Evolutionary conservation across 2,329 filamentous ascomycete species (phyloP), one percentile per base, ranked within the genome.

Genomic region (Cercospora sp.): DNA sequence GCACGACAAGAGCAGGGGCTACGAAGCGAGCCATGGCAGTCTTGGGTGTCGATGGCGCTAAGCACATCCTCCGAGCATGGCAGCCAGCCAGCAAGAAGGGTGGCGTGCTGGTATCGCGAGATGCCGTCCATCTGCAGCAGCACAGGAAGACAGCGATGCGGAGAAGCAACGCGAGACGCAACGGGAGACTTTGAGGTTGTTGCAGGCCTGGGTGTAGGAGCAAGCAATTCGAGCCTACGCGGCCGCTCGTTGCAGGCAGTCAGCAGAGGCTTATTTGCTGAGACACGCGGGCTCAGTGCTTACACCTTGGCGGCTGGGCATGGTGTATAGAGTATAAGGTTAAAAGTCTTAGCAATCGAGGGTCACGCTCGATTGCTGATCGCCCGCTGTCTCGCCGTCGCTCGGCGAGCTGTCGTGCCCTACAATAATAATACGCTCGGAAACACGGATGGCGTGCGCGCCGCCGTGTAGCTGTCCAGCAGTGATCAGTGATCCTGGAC

Each of bases 1-100:
- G 66, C 53, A 55, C 45, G 53, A 64, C 28, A 62, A 63, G 21
- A 63, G 57, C 64, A 51, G 49, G 66, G 55, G 51, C 16, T 37
- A 40, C 16, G 26, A 65, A 37, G 32, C 66, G 62, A 68, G 62
- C 28, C 66, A 64, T 68, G 62, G 66, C 66, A 57, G 34, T 64
- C 55, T 61, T 64, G 37, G 66, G 49, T 40, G 10, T 37, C 53
- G 61, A 67, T 67, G 53, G 61, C 66, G 66, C 30, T 64, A 60
- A 30, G 26, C 51, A 61, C 61, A 61, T 45, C 13, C 51, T 66
- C 65, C 59, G 65, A 34, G 60, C 24, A 37, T 30, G 30, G 53
- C 30, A 51, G 12, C 34, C 34, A 37, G 34, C 34, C 34, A 37
- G 34, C 34, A 53, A 12, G 18, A 45, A 45, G 28, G 49, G 24